Evolutionary conservation across 148 eudicot species (phyloP).

Genomic region (Simmondsia chinensis): DNA sequence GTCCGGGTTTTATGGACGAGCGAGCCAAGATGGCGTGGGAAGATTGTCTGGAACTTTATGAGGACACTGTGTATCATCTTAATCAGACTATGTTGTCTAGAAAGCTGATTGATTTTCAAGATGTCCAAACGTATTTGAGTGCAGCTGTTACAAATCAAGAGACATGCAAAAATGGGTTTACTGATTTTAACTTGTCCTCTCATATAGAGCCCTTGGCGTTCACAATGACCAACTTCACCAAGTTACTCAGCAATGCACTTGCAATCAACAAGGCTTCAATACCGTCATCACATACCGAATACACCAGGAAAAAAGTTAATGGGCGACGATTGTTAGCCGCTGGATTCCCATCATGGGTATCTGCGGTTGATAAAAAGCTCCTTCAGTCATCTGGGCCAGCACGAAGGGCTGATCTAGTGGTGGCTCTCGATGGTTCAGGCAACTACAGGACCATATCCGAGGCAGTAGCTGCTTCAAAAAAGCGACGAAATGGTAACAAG

Average conservation of each 20-base stretch:
- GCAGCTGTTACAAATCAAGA: slow-evolving; percentile 46
- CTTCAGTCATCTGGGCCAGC: slow-evolving; percentile 14
- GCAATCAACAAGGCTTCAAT: slow-evolving; percentile 31
- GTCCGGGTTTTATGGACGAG: slow-evolving; percentile 13
- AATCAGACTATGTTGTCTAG: slow-evolving; percentile 19
- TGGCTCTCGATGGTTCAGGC: slow-evolving; percentile 55
- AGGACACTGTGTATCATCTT: slow-evolving; percentile 31
- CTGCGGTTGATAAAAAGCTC: slow-evolving; percentile 21
- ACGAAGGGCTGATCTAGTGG: slow-evolving; percentile 31
- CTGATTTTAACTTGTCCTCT: slow-evolving; percentile 28
- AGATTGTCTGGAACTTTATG: slow-evolving; percentile 54
- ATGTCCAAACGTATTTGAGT: slow-evolving; percentile 49
- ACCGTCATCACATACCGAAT: not conserved
- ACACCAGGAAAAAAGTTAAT: slow-evolving; percentile 1
- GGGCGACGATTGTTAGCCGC: slow-evolving; percentile 18
- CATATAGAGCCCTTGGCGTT: slow-evolving; percentile 17
- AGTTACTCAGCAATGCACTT: slow-evolving; percentile 35
- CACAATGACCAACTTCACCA: slow-evolving; percentile 22
- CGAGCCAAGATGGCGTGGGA: slow-evolving; percentile 41
- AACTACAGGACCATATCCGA: slow-evolving; percentile 37
- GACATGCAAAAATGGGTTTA: slow-evolving; percentile 53
- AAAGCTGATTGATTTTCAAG: slow-evolving; percentile 4
- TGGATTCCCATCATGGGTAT: slow-evolving; percentile 41
- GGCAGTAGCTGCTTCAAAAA: slow-evolving; percentile 28
- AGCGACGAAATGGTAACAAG: slow-evolving; percentile 11